Evolutionary conservation across 176 grass and related monocot species (phyloP).

Genomic region (Triticum dicoccoides): DNA sequence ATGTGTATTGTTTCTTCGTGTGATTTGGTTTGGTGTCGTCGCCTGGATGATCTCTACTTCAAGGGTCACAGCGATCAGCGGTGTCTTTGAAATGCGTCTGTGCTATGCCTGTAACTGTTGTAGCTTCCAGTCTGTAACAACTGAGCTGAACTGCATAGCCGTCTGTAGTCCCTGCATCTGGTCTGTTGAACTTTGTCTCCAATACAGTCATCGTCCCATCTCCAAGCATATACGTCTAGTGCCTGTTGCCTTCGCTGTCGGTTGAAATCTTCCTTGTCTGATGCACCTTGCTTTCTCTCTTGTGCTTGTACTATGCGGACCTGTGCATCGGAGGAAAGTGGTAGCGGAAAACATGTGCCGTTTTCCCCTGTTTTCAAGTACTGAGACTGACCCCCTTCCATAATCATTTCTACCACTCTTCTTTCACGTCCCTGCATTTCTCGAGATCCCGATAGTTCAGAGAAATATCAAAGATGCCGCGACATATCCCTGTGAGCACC

Average conservation of each 20-base stretch:
- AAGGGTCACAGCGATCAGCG: no score
- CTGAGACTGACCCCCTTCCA: not conserved
- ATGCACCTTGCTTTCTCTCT: not conserved
- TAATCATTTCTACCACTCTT: not conserved
- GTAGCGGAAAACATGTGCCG: constrained; percentile 7
- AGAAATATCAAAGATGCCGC: constrained; percentile 22
- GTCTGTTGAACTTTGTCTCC: no score
- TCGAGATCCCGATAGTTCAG: not conserved
- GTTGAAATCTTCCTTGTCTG: not conserved
- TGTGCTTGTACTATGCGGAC: not conserved
- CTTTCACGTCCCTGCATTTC: not conserved
- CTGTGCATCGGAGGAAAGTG: no score
- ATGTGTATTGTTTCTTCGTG: no score
- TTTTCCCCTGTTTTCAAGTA: not conserved
- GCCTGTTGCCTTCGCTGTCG: not conserved
- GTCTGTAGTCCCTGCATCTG: no score
- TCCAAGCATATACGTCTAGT: not conserved
- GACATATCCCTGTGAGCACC: no score
- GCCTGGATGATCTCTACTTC: no score
- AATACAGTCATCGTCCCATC: not conserved
- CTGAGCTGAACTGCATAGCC: no score
- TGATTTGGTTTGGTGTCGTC: no score
- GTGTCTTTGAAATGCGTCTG: no score
- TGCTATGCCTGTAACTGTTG: no score
- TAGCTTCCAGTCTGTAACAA: no score